Conservation (phyloP, 1,139 yeast genomes). For the Debaryomyces psychrophilus region DNA sequence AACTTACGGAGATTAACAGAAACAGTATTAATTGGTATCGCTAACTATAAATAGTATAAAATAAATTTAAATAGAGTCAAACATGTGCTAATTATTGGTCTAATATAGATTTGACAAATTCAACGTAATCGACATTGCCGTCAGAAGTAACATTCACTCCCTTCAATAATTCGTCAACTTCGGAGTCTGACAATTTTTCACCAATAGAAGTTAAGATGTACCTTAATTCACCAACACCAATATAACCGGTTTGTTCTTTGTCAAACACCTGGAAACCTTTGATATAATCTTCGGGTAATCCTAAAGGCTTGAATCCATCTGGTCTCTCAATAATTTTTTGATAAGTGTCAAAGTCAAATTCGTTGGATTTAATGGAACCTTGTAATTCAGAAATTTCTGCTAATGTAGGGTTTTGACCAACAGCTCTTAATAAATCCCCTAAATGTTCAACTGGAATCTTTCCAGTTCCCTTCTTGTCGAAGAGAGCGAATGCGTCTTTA, state of each 20-base stretch:
- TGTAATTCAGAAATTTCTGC: conserved; percentile 83
- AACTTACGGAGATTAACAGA: background rate
- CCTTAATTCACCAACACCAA: conserved; percentile 95
- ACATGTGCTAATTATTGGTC: conserved; percentile 58
- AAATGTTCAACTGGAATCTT: conserved; percentile 83
- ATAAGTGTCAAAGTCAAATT: conserved; percentile 76
- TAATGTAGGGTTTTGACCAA: conserved; percentile 97
- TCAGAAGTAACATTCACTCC: conserved; percentile 94
- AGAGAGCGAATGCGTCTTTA: conserved; percentile 96
- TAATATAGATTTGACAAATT: conserved; percentile 89
- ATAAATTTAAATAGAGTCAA: background rate
- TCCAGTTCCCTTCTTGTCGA: conserved; percentile 96
- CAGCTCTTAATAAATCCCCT: conserved; percentile 94
- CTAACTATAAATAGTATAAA: conserved; percentile 7
- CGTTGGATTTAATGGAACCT: conserved; percentile 44
- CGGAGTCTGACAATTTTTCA: conserved; percentile 85
- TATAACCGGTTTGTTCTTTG: conserved; percentile 92
- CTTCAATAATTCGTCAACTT: conserved; percentile 93
- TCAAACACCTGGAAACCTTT: conserved; percentile 98
- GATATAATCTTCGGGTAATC: conserved; percentile 95
- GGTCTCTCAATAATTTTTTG: conserved; percentile 81
- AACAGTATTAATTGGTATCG: background rate
- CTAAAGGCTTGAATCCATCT: conserved; percentile 85
- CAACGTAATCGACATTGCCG: conserved; percentile 93
- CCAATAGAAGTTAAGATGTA: conserved; percentile 93